Conservation (phyloP, 2,329 filamentous ascomycete species). For the Aspergillus awamori region DNA sequence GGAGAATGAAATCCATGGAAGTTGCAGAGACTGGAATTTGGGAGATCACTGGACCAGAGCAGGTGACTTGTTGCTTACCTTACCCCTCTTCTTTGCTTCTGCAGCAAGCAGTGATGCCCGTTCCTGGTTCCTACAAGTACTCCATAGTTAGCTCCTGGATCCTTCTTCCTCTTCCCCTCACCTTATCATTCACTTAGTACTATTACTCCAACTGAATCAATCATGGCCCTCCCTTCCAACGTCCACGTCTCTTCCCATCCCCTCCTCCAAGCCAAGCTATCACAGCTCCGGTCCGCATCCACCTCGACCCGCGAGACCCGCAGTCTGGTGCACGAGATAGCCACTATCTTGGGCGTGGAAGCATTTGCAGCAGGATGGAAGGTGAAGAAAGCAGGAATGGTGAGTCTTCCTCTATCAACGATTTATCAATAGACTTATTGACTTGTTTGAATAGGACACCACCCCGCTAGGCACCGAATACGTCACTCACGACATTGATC, state of each 20-base stretch:
- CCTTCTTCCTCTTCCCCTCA: constrained; percentile 5
- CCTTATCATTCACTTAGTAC: not conserved
- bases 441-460: constrained; percentile 58
- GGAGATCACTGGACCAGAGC: constrained; percentile 3
- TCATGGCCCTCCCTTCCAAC: constrained; percentile 53
- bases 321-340: constrained; percentile 80
- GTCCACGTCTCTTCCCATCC: constrained; percentile 82
- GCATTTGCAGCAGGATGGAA: constrained; percentile 69
- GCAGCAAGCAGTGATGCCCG: constrained; percentile 3
- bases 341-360: constrained; percentile 79
- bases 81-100: constrained; percentile 5
- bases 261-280: constrained; percentile 84
- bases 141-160: constrained; percentile 13
- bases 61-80: constrained; percentile 15
- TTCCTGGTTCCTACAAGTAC: not conserved
- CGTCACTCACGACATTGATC: constrained; percentile 64
- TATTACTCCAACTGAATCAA: constrained; percentile 1
- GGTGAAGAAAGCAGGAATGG: constrained; percentile 62
- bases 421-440: not conserved
- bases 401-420: constrained; percentile 47
- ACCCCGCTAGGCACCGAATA: constrained; percentile 81
- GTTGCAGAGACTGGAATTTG: not conserved
- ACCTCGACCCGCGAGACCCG: constrained; percentile 77
- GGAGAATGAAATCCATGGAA: no score
- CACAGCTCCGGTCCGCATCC: constrained; percentile 76